A percentile compares a stretch with the other conserved stretches of the same genome.
Evolutionary conservation across 352 stramenopile species (phyloP).

Genomic region (Pythium aphanidermatum): DNA sequence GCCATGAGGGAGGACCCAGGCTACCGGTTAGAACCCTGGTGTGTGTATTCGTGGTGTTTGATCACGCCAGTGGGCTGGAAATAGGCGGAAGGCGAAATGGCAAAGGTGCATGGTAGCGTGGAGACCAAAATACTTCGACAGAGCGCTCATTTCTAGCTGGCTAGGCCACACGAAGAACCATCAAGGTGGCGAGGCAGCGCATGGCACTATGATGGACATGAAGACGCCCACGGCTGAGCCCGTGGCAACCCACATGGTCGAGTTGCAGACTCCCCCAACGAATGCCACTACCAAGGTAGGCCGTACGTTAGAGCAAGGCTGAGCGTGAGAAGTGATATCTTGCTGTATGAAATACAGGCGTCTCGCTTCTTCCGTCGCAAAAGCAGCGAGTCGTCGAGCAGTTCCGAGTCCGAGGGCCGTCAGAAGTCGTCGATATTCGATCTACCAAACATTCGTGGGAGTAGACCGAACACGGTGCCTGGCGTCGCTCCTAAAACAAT

Average conservation of each 20-base stretch:
- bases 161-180: too few species aligned
- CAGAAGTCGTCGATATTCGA: constrained; percentile 13
- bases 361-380: background rate
- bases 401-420: constrained; percentile 3
- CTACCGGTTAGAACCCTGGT: too few species aligned
- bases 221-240: constrained; percentile 7
- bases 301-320: too few species aligned
- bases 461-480: constrained; percentile 3
- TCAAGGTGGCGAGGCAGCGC: background rate
- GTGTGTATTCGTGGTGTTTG: too few species aligned
- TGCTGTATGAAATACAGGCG: background rate
- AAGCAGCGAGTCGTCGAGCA: constrained; percentile 11
- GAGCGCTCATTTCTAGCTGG: too few species aligned
- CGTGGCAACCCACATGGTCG: constrained; percentile 10
- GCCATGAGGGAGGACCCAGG: too few species aligned
- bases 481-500: constrained; percentile 19
- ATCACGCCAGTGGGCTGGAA: too few species aligned
- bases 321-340: too few species aligned
- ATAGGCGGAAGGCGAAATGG: too few species aligned
- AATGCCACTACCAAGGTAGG: constrained; percentile 3
- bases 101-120: too few species aligned
- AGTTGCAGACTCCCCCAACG: constrained; percentile 12
- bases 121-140: background rate
- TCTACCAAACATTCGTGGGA: constrained; percentile 1
- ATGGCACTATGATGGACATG: constrained; percentile 10